Evolutionary conservation across 1,139 yeast species (phyloP), one percentile per base, ranked within the genome.

Genomic region (Oligophagozyma castellii): DNA sequence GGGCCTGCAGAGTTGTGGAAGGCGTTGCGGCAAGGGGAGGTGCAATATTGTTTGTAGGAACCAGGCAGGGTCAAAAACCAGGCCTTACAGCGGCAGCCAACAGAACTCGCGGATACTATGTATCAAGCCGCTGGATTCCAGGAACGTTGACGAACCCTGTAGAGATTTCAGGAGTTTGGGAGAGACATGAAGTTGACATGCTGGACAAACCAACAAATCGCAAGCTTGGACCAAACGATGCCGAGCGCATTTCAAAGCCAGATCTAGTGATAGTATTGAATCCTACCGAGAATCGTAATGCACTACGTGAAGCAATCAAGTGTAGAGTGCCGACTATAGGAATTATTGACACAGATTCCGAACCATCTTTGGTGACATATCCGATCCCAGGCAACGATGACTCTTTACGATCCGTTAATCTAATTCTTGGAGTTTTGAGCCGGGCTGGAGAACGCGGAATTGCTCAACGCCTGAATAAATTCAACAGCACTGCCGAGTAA

Each of bases 321-420:
- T 66, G 75, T 37, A 70, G 93, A 51, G 72, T 89, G 16, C 98
- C 98, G 35, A 86, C 96, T 1, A 74, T 89, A 44, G 98, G 95
- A 22, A 69, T 89, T 35, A 74, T 92, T 40, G 98, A 89, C 56
- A 83, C 98, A 16, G 89, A 89, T 54, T 74, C 78, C 56, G 95
- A 89, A 51, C 93, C 96, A 12, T 70, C 83, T 5, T 59, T 78
- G 42, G 78, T 89, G 33, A 81, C 95, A 2, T 89, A 89, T 54
- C 93, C 96, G 29, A 80, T 89, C 42, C 96, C 98, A 15, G 93
- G 93, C 38, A 89, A 89, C 49, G 96, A 89, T 54, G 96, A 86
- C 52, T 77, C 93, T n/a, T 60, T 73, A 35, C 70, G 98, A 51
- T 70, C 93, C 10, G 72, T 78, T 4, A 76, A 79, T 40, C 61